Base-by-base conservation (phyloP, 345 rosid genomes). In the Aquilaria malaccensis region DNA sequence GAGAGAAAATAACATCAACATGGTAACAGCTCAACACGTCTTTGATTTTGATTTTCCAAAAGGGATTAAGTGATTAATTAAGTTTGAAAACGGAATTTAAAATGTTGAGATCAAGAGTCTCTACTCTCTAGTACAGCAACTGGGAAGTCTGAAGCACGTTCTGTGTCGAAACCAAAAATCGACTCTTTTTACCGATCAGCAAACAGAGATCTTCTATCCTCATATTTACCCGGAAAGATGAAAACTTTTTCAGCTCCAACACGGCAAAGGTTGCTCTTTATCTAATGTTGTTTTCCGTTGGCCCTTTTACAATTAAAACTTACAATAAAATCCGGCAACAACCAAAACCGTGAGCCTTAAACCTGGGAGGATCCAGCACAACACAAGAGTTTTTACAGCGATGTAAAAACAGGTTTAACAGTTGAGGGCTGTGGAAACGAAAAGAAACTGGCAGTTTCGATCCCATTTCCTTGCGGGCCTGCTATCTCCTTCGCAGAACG, bases 1-100 rank as follows among this genome's bases (percentile, higher is more conserved):
- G 14, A 61, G 54, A 45, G n/a, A 50, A 22, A 31, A 29, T 56
- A 59, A 56, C 68, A 67, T 57, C 60, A 52, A 66, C 60, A 70
- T 68, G 83, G 61, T 54, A 76, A 85, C 91, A 85, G 85, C 89
- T 82, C 95, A 78, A 70, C 97, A 82, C 85, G 89, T 80, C 78
- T 68, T 68, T 72, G 67, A 50, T 63, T 72, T 65, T 43, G 57
- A 65, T 63, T 67, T 67, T 65, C 52, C 2, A 14, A 30, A 45
- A 48, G 33, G 30, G 2, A 32, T 6, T 22, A 32, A 60, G 33
- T 13, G 11, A 37, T 29, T 10, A 22, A 22, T 22, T 22, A 22
- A 22, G 22, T 22, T 22, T 22, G 22, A 22, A 22, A 22, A 22
- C 22, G 22, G 1, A 22, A 22, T 22, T 22, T 22, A 22, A 22